phyloP scores from a whole-genome alignment of 2,329 filamentous ascomycete genomes.

The Penicillium psychrosexuale region DNA sequence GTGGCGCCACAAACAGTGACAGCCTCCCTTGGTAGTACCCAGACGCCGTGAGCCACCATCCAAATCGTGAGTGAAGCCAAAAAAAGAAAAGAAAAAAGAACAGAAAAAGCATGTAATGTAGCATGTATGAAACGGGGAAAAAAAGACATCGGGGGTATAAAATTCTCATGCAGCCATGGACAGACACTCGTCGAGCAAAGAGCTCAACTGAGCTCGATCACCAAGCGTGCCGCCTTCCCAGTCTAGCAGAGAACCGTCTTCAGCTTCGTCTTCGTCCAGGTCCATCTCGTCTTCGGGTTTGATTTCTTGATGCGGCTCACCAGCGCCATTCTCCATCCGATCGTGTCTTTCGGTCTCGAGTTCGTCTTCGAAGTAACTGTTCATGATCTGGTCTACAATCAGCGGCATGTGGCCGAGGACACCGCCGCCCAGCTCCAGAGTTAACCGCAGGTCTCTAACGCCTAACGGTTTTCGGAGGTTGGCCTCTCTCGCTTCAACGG shows the following conservation, averaged over 20 bases:
- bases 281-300: conserved; percentile 40
- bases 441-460: conserved; percentile 73
- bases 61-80: conserved; percentile 17
- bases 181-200: conserved; percentile 42
- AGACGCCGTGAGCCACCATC: conserved; percentile 30
- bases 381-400: conserved; percentile 66
- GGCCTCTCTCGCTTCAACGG: conserved; percentile 74
- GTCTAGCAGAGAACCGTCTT: conserved; percentile 26
- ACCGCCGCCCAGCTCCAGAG: conserved; percentile 70
- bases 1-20: conserved; percentile 14
- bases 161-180: conserved; percentile 39
- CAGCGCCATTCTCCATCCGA: conserved; percentile 26
- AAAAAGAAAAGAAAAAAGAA: conserved; percentile 5
- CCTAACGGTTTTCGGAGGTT: conserved; percentile 68
- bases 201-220: conserved; percentile 39
- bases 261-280: conserved; percentile 35
- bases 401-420: conserved; percentile 76
- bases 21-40: conserved; percentile 24
- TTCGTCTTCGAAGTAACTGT: conserved; percentile 72
- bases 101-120: conserved; percentile 10
- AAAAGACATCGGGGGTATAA: conserved; percentile 17
- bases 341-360: conserved; percentile 53
- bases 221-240: conserved; percentile 39
- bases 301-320: conserved; percentile 19
- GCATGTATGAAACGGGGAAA: conserved; percentile 11